Evolutionary conservation across 306 rosid genomes (phyloP).

Genomic region (Cicer chorassanicum): DNA sequence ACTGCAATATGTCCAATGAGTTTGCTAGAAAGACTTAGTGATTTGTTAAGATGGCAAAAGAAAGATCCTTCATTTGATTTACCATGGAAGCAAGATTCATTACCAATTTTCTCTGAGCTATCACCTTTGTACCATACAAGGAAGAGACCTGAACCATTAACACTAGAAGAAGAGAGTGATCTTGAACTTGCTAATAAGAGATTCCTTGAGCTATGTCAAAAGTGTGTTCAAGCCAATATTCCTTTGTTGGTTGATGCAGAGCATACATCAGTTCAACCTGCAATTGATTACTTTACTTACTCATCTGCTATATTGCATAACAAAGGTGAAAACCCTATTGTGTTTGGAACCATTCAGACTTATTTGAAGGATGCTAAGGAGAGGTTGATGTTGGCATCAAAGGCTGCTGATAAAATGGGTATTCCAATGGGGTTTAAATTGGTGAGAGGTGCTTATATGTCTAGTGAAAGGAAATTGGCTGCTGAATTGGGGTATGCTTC

Average conservation of each 20-base stretch:
- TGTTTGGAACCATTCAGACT: conserved; percentile 78
- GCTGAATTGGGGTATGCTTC: conserved; percentile 64
- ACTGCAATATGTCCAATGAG: conserved; percentile 88
- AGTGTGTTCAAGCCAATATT: conserved; percentile 59
- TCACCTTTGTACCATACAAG: conserved; percentile 80
- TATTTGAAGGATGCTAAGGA: conserved; percentile 87
- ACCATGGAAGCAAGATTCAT: conserved; percentile 79
- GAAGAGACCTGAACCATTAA: conserved; percentile 60
- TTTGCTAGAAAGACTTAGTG: conserved; percentile 66
- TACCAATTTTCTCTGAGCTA: conserved; percentile 68
- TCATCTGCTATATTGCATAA: conserved; percentile 68
- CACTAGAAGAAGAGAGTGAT: conserved; percentile 68
- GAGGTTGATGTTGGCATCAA: conserved; percentile 51
- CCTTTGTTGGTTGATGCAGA: conserved; percentile 84
- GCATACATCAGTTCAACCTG: conserved; percentile 81
- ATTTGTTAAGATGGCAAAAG: conserved; percentile 86
- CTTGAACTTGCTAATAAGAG: conserved; percentile 66
- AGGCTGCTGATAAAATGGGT: conserved; percentile 68
- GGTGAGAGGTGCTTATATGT: conserved; percentile 97
- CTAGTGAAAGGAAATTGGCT: conserved; percentile 66
- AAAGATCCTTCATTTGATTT: conserved; percentile 64
- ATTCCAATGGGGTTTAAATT: conserved; percentile 80
- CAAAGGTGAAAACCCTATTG: conserved; percentile 54
- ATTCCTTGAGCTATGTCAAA: conserved; percentile 58
- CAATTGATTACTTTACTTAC: conserved; percentile 87